Base-by-base conservation (phyloP, 495 filamentous ascomycete genomes). In the Corynascus novoguineensis region DNA sequence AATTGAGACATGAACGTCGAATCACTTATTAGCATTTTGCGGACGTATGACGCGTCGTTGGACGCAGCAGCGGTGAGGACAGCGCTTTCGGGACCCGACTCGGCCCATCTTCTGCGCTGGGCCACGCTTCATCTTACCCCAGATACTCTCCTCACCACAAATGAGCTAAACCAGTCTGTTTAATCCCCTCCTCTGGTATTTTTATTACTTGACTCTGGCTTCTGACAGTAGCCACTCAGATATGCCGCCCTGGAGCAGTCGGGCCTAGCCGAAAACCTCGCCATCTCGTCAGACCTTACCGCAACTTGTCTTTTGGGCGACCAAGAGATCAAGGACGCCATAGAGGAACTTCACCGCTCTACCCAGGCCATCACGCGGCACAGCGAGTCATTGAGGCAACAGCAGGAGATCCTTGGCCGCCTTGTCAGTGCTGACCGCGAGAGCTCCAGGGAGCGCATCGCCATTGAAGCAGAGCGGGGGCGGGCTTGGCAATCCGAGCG, bases 361-460 rank as follows among this genome's bases (percentile, higher is more conserved):
- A 78, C 76, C 34, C 71, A 68, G 29, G 67, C 68, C 37, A 79
- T 79, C 38, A 68, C 69, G 37, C 71, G 72, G 49, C 75, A 79
- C 58, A 74, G 60, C n/a, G 74, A 79, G 57, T 55, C 64, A 0
- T 22, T 79, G 34, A 63, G 57, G 32, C 65, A 71, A 48, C 76
- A 79, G 60, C 74, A 74, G 24, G 73, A 76, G 21, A 70, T 71
- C 38, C 64, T 79, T 34, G 63, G 55, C 34, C 59, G 71, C 6
- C 66, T 79, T 12, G 64, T 75, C 10, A 65, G 59, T 50, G 67
- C 38, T 25, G 54, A 50, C 45, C 58, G 62, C 21, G 59, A 63
- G 28, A 61, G 56, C 35, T 32, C 35, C 22, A 61, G 74, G 32
- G 61, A 64, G 24, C 67, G 72, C 11, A 54, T 63, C 8, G 48